Base-by-base conservation (phyloP, 208 protist species). In the Acanthamoeba healyi region DNA sequence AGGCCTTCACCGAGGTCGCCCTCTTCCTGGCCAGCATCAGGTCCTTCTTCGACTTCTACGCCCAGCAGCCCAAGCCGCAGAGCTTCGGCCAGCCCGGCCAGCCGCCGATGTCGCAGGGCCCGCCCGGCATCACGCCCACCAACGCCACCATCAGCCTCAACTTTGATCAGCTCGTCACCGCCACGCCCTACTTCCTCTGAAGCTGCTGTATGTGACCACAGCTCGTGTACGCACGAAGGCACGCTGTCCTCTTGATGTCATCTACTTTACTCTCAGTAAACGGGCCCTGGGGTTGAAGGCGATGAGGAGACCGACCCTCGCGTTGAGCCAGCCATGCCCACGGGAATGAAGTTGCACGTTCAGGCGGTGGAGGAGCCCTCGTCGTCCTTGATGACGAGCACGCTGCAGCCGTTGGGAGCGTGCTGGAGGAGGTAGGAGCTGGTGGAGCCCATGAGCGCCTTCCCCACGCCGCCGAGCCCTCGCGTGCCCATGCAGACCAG, bases 41-140 rank as follows among this genome's bases (percentile, higher is more conserved):
- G 70, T 49, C 38, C 38, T 79, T 49, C 70, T 79, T 79, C 6
- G 70, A 79, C 40, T 79, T 79, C 70, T 79, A 79, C 70, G 70
- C 70, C 36, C 29, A 79, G 9, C 70, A 40, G 34, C 34, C 32
- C n/a, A 26, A 79, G 70, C 29, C 29, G n/a, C 70, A 79, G 70
- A 29, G n/a, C 70, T 79, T 32, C 19, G 40, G 38, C n/a, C 61
- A 70, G 61, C 26, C n/a, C n/a, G n/a, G 44, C 54, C 54, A 58
- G 51, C 54, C 54, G 19, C 54, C 54, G 15, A 22, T 22, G 15
- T 61, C 54, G 19, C 61, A 67, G 24, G 61, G 61, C 17, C 61
- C 61, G 61, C 61, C 61, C 29, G 61, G 61, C n/a, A 36, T 67
- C 70, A 44, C 70, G 3, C 61, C 61, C 26, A 67, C 61, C n/a